Evolutionary conservation across 768 basidiomycete genomes (phyloP), one percentile per base, ranked within the genome.

Genomic region (Scleroderma citrinum): DNA sequence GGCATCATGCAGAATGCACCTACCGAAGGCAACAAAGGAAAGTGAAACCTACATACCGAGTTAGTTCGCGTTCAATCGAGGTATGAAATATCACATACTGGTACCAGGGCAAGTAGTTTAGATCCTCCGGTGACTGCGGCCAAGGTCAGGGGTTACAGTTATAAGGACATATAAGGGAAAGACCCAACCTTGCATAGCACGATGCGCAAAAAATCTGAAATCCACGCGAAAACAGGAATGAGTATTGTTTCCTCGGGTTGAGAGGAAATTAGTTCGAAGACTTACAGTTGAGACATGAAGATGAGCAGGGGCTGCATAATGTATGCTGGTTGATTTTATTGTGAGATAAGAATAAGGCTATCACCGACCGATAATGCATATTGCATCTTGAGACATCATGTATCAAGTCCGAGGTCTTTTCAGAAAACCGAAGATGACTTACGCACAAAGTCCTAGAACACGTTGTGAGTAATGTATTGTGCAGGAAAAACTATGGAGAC

Each of bases 381-480:
- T 31, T 68, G 64, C 31, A 56, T 16, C 66, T 66, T 51, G 12
- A 17, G 5, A 41, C 39, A n/a, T n/a, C 17, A 24, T 6, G 31
- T 10, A 44, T 52, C 49, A 29, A 56, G 32, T 23, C 21, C 11
- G 14, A 21, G 12, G 3, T 1, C 7, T 30, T 31, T 20, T n/a
- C 46, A 21, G 36, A 31, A 32, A n/a, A 2, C 7, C 11, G n/a
- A 10, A 30, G 2, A n/a, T 26, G 13, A 62, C 65, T 60, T 47
- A 66, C 65, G 34, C 66, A 68, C 39, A 66, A 66, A 21, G 62
- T 48, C 24, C 65, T 66, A 10, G 5, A 39, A 45, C 20, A 29
- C 3, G 41, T 62, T 37, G 57, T 46, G 23, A 13, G 30, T 30
- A 17, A 17, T 31, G 11, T 7, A 20, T 11, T 1, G 5, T 14